These are phyloP conservation scores for Stentor roeselii DNA, from an alignment of 73 alveolate species.

Conservation along the genomic window DNA sequence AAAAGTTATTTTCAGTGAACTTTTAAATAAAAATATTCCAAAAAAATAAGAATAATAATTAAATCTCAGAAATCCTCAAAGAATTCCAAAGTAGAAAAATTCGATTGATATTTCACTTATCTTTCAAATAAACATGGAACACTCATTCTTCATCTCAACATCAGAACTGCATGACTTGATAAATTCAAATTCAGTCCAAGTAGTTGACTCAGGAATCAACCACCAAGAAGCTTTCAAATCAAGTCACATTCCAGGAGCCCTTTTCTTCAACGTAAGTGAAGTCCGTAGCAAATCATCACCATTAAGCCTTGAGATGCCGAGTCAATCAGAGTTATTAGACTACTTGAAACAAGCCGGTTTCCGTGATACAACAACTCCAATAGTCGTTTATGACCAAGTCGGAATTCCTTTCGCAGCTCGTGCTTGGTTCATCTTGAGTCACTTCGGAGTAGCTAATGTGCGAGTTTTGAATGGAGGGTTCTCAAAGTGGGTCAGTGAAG, in stretches of 20 bases:
- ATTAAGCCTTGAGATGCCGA: not conserved
- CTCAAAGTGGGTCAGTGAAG: constrained; percentile 51
- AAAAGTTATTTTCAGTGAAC: too few species aligned
- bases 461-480: constrained; percentile 45
- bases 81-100: too few species aligned
- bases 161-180: not conserved
- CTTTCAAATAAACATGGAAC: not conserved
- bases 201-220: not conserved
- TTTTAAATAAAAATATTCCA: too few species aligned
- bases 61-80: too few species aligned
- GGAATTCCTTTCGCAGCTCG: constrained; percentile 48
- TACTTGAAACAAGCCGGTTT: not conserved
- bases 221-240: not conserved
- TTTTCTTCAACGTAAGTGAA: not conserved
- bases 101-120: too few species aligned
- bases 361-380: not conserved
- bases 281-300: not conserved
- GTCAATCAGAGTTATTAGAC: not conserved
- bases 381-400: constrained; percentile 43
- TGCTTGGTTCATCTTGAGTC: constrained; percentile 47
- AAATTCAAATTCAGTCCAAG: not conserved
- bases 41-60: too few species aligned
- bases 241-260: not conserved
- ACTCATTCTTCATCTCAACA: not conserved
- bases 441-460: constrained; percentile 45